These are phyloP conservation scores for Kondoa malvinella DNA, from an alignment of 768 basidiomycete genomes.

Conservation along the genomic window DNA sequence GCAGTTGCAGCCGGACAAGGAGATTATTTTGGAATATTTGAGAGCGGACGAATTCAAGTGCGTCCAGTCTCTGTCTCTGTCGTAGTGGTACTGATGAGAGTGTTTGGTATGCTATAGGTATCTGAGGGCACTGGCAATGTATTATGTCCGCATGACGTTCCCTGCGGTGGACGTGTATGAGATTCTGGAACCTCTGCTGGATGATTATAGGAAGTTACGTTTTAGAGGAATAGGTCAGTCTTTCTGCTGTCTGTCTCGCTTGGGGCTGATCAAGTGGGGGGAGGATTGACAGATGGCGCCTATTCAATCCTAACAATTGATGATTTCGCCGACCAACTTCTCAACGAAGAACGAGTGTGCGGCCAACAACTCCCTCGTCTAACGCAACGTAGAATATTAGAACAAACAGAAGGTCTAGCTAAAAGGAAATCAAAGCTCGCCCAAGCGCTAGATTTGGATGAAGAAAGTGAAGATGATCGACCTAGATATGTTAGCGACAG, in stretches of 20 bases:
- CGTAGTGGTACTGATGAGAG: too few species aligned
- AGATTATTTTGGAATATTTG: constrained; percentile 86
- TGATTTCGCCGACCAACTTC: constrained; percentile 68
- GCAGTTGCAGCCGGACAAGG: constrained; percentile 94
- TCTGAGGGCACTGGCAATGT: constrained; percentile 72
- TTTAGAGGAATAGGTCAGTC: constrained; percentile 56
- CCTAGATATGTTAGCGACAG: not conserved
- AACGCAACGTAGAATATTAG: constrained; percentile 64
- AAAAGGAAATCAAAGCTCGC: constrained; percentile 72
- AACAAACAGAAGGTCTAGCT: constrained; percentile 78
- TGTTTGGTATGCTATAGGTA: too few species aligned
- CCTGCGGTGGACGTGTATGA: constrained; percentile 77
- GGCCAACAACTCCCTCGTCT: constrained; percentile 89
- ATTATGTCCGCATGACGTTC: constrained; percentile 94
- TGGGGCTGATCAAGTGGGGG: not conserved
- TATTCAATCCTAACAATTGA: constrained; percentile 76
- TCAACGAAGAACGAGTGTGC: constrained; percentile 81
- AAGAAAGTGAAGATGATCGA: not conserved
- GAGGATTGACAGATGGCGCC: constrained; percentile 45
- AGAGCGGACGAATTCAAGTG: constrained; percentile 97
- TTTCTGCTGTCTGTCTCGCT: not conserved
- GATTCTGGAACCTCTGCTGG: constrained; percentile 77
- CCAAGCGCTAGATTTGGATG: constrained; percentile 45
- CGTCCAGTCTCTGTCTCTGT: constrained; percentile 29
- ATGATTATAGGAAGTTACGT: constrained; percentile 81